Evolutionary conservation across 225 moss, liverwort and hornwort genomes (phyloP), one percentile per base, ranked within the genome.

Genomic region (Marchantia paleacea): DNA sequence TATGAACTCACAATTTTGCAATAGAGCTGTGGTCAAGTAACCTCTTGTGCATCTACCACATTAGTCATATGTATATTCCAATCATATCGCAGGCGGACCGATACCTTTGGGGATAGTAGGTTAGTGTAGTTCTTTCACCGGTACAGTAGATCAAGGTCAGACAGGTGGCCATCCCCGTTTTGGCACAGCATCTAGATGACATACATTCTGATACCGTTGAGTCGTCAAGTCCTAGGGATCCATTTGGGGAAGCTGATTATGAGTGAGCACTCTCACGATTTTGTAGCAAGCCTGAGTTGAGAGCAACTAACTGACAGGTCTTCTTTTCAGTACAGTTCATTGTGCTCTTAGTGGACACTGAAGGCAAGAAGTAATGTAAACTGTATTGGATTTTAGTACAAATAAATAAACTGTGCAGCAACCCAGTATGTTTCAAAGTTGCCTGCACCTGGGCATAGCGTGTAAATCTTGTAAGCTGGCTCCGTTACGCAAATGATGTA

Each of bases 21-120:
- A 28, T 29, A 26, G 26, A 12, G 66, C 26, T 66, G 12, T 66
- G 66, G 28, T 29, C 58, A 66, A 28, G 29, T 66, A 26, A 28
- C 12, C 29, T 29, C 28, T 66, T 12, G 10, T 66, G 66, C 28
- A 66, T 66, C 28, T 6, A 29, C 12, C 28, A 66, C 66, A 28
- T 66, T 29, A 66, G 66, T 29, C 28, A 20, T 58, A 66, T 66
- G 66, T 66, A 66, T 12, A 66, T 28, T 66, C 29, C 12, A 29
- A 66, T 2, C 29, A 29, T 66, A 29, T 66, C 66, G n/a, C 12
- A 26, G 4, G 66, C 29, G 4, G 28, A 14, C 28, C 11, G 66
- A 66, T 66, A 66, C 10, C n/a, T 29, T 66, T 66, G 66, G 24
- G 66, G 66, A 66, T 66, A 66, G 66, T 66, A 66, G 66, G 29